phyloP scores from a whole-genome alignment of 176 grass and related monocot species.

The Bothriochloa decipiens region DNA sequence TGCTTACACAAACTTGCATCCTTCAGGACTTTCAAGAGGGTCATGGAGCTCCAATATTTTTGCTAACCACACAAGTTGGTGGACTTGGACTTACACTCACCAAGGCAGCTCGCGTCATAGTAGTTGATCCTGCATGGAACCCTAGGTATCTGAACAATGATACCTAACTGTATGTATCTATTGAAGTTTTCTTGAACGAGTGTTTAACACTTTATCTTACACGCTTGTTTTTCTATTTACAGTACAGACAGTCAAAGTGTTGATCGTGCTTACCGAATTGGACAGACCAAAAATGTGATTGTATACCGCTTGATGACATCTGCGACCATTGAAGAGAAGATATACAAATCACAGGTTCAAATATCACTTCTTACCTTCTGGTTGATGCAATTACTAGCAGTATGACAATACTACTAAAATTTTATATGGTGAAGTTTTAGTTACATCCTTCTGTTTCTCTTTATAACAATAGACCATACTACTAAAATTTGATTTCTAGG shows the following conservation, averaged over 20 bases:
- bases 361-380: conserved; percentile 18
- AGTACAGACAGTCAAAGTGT: conserved; percentile 96
- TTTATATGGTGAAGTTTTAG: not conserved
- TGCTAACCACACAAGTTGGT: conserved; percentile 94
- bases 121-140: conserved; percentile 97
- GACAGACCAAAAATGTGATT: conserved; percentile 85
- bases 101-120: conserved; percentile 91
- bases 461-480: not conserved
- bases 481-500: conserved; percentile 1
- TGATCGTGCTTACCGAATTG: conserved; percentile 86
- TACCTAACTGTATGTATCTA: not conserved
- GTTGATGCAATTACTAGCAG: conserved; percentile 21
- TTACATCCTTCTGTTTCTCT: conserved; percentile 8
- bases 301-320: conserved; percentile 90
- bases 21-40: conserved; percentile 92
- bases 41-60: conserved; percentile 78
- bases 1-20: conserved; percentile 31
- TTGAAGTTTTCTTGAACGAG: conserved; percentile 15
- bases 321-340: conserved; percentile 92
- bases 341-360: conserved; percentile 93
- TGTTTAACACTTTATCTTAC: conserved; percentile 6
- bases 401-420: not conserved
- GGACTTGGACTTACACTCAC: conserved; percentile 98
- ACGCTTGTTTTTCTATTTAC: conserved; percentile 33
- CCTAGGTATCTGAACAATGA: conserved; percentile 61